Percentiles rank a stretch among this genome's conserved stretches.
phyloP scores from a whole-genome alignment of 192 early-diverging fungal species.

The Lobosporangium transversale region DNA sequence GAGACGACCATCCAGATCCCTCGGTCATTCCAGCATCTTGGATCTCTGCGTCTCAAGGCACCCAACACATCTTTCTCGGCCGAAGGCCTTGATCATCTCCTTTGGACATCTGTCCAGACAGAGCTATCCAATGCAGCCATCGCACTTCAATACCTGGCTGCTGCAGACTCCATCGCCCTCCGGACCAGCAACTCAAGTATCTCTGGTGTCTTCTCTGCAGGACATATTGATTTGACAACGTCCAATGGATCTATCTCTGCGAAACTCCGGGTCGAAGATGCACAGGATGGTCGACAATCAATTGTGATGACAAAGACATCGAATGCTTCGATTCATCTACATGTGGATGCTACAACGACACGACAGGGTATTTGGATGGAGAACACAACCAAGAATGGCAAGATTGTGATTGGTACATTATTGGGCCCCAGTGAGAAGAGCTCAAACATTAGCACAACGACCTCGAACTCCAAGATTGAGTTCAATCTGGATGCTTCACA shows the following conservation, averaged over 20 bases:
- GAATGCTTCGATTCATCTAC: constrained; percentile 28
- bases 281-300: constrained; percentile 39
- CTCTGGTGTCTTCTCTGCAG: constrained; percentile 26
- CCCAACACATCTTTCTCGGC: constrained; percentile 36
- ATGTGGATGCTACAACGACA: constrained; percentile 33
- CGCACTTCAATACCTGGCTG: constrained; percentile 24
- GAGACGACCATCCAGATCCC: constrained; percentile 42
- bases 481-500: constrained; percentile 47
- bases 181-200: constrained; percentile 36
- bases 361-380: constrained; percentile 25
- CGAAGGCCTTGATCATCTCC: constrained; percentile 11
- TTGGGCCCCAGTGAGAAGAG: constrained; percentile 12
- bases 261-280: constrained; percentile 26
- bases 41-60: constrained; percentile 9
- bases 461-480: constrained; percentile 31
- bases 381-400: constrained; percentile 35
- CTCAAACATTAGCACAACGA: constrained; percentile 14
- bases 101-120: constrained; percentile 14
- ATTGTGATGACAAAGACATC: constrained; percentile 31
- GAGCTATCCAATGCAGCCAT: constrained; percentile 30
- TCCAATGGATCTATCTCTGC: constrained; percentile 45
- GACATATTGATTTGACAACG: constrained; percentile 33
- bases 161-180: constrained; percentile 20
- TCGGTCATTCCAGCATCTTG: constrained; percentile 12
- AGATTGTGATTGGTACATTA: constrained; percentile 24